A percentile compares a stretch with the other conserved stretches of the same genome.
Evolutionary conservation across 2,329 filamentous ascomycete species (phyloP).

Genomic region (Sclerotinia spermophila): DNA sequence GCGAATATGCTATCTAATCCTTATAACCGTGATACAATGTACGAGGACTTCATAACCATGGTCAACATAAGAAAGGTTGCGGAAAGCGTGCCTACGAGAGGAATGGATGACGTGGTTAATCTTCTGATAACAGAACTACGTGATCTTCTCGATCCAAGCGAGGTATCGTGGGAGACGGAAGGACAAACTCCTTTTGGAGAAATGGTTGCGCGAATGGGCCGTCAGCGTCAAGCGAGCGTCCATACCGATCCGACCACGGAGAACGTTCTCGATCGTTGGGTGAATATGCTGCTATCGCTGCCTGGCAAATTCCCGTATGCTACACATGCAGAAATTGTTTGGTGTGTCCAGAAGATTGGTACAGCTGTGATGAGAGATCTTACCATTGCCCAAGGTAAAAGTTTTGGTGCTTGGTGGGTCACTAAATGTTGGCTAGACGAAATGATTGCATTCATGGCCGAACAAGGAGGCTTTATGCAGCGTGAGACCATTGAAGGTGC

Average conservation of each 20-base stretch:
- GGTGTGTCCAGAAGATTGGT: constrained; percentile 71
- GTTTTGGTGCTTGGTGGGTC: constrained; percentile 91
- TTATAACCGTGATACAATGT: constrained; percentile 92
- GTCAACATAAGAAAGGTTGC: constrained; percentile 60
- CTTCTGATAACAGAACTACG: constrained; percentile 65
- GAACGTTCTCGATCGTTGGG: constrained; percentile 76
- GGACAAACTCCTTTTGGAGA: constrained; percentile 59
- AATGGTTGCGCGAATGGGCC: constrained; percentile 46
- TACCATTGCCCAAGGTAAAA: constrained; percentile 72
- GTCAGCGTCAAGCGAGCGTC: constrained; percentile 41
- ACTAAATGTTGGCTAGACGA: constrained; percentile 95
- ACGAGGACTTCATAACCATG: constrained; percentile 77
- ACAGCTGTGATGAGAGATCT: constrained; percentile 77
- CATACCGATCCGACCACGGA: constrained; percentile 47
- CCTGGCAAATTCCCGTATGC: constrained; percentile 71
- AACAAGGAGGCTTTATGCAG: constrained; percentile 83
- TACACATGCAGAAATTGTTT: constrained; percentile 67
- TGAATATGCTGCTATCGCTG: constrained; percentile 65
- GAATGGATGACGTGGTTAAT: constrained; percentile 64
- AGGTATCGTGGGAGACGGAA: constrained; percentile 61
- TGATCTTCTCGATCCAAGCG: constrained; percentile 63
- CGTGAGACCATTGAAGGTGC: constrained; percentile 45
- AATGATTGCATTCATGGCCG: constrained; percentile 85
- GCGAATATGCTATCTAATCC: constrained; percentile 89
- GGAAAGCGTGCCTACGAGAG: constrained; percentile 58